Conservation (phyloP, 2,329 filamentous ascomycete genomes). For the Scytalidium sp. region DNA sequence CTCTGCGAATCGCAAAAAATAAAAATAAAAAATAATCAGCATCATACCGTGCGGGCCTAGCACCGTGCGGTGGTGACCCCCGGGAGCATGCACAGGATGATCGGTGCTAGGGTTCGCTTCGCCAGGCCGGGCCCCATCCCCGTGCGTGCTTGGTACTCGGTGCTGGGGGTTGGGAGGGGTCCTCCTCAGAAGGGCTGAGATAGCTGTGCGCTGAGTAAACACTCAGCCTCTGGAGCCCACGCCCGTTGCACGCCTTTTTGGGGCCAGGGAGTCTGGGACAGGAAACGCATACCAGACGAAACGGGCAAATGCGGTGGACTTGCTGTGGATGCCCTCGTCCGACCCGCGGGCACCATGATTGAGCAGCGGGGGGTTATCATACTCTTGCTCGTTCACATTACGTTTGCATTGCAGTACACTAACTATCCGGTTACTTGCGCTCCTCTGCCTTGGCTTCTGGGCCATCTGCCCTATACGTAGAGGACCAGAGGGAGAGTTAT, state of each 20-base stretch:
- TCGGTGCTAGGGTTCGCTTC: background rate
- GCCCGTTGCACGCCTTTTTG: background rate
- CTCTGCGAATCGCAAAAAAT: too few relatives aligned
- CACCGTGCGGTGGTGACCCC: background rate
- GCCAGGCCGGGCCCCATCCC: background rate
- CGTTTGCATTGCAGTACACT: too few relatives aligned
- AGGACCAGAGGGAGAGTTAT: too few relatives aligned
- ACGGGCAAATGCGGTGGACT: too few relatives aligned
- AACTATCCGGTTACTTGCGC: too few relatives aligned
- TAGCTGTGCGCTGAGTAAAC: constrained; percentile 21
- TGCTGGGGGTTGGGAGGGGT: constrained; percentile 8
- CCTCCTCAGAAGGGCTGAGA: constrained; percentile 21
- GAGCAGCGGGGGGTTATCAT: too few relatives aligned
- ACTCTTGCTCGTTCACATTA: too few relatives aligned
- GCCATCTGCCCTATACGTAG: too few relatives aligned
- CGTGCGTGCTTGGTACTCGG: constrained; percentile 4
- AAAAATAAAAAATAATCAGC: background rate
- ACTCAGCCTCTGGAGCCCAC: constrained; percentile 24
- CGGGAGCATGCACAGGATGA: background rate
- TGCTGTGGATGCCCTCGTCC: too few relatives aligned
- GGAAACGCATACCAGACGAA: background rate
- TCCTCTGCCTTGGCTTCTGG: too few relatives aligned
- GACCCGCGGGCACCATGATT: too few relatives aligned
- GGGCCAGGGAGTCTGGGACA: background rate
- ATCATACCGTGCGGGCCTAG: background rate